Conservation (phyloP, 78 protist species). For the Speleostelium caveatum region DNA sequence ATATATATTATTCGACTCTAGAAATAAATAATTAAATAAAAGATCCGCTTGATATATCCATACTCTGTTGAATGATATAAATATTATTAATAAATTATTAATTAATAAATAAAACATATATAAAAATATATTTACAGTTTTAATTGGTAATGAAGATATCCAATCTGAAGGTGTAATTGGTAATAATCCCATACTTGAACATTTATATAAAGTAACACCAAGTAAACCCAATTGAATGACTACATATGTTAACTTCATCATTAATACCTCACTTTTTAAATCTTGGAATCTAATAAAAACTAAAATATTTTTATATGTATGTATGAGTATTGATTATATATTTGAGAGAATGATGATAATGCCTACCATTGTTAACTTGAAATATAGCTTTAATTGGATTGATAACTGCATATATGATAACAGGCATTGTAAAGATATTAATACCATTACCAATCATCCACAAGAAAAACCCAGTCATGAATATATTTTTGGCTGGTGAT, state of each 20-base stretch:
- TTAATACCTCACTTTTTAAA: constrained; percentile 13
- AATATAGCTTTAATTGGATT: constrained; percentile 78
- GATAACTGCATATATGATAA: constrained; percentile 70
- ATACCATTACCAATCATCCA: constrained; percentile 84
- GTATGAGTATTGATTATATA: neutral
- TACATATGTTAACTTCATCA: constrained; percentile 55
- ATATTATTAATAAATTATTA: no score
- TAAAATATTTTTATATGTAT: neutral
- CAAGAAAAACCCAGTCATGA: constrained; percentile 73
- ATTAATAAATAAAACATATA: neutral
- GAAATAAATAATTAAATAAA: neutral
- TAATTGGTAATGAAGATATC: constrained; percentile 74
- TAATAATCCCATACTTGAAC: constrained; percentile 78
- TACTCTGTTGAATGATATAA: neutral
- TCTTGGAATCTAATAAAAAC: constrained; percentile 65
- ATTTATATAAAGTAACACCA: constrained; percentile 68
- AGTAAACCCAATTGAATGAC: constrained; percentile 56
- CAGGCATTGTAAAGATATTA: constrained; percentile 71
- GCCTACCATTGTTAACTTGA: constrained; percentile 29
- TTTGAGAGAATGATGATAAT: neutral
- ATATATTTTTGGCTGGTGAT: constrained; percentile 72
- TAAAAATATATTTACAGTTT: constrained; percentile 22
- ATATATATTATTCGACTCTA: no score
- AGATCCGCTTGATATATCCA: constrained; percentile 35
- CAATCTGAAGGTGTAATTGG: constrained; percentile 81